Evolutionary conservation across 2,329 filamentous ascomycete species (phyloP).

Genomic region (Ophiostoma sp.): DNA sequence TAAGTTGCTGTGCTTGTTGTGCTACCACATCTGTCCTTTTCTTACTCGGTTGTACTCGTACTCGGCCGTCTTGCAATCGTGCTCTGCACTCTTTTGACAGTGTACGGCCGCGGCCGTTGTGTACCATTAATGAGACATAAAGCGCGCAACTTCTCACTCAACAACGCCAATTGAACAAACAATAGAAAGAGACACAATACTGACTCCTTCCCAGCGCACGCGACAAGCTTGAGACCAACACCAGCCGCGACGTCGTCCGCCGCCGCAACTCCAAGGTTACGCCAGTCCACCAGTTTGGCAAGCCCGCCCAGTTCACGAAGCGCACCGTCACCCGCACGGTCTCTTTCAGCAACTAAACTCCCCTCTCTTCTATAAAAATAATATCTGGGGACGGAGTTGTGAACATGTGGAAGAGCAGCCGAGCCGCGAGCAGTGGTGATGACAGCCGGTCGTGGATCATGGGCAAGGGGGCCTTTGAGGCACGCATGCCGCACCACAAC

Average conservation of each 20-base stretch:
- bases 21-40: background rate
- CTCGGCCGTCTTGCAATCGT: too few species aligned
- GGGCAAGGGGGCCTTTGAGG: constrained; percentile 46
- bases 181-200: background rate
- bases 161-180: background rate
- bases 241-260: constrained; percentile 29
- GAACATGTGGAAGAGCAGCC: background rate
- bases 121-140: background rate
- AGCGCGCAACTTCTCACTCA: background rate
- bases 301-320: constrained; percentile 37
- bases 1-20: background rate
- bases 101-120: background rate
- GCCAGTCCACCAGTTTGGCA: constrained; percentile 26
- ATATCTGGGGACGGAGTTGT: background rate
- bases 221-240: constrained; percentile 26
- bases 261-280: constrained; percentile 34
- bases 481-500: constrained; percentile 56
- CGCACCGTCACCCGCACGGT: constrained; percentile 37
- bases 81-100: background rate
- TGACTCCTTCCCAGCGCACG: constrained; percentile 26
- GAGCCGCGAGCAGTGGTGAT: background rate
- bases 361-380: background rate
- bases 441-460: constrained; percentile 42
- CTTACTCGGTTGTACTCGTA: background rate
- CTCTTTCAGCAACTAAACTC: constrained; percentile 24